Conservation (phyloP, 1,284 basidiomycete genomes). For the Peniophora sp. region DNA sequence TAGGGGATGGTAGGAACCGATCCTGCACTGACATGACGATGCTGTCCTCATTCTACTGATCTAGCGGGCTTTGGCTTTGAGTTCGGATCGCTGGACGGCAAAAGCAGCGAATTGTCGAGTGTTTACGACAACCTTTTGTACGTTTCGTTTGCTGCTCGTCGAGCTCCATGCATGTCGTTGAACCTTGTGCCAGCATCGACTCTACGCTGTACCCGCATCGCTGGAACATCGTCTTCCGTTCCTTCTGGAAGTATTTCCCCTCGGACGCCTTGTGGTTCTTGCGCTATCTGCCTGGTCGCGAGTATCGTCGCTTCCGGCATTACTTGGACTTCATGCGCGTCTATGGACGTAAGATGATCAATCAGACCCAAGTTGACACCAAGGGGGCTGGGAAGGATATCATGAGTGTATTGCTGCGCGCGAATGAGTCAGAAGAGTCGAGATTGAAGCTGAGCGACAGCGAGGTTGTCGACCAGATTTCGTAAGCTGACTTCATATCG, state of each 20-base stretch:
- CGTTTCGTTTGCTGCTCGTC: slow-evolving; percentile 1
- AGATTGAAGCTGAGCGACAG: slow-evolving; percentile 14
- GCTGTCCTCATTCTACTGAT: background rate
- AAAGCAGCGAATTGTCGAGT: slow-evolving; percentile 7
- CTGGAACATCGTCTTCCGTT: slow-evolving; percentile 14
- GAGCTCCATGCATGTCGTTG: background rate
- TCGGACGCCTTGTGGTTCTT: slow-evolving; percentile 12
- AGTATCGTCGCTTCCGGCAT: slow-evolving; percentile 17
- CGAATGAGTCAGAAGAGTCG: slow-evolving; percentile 16
- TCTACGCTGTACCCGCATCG: slow-evolving; percentile 13
- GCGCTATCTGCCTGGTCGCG: slow-evolving; percentile 17
- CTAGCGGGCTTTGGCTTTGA: slow-evolving; percentile 22
- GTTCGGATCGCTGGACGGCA: slow-evolving; percentile 19
- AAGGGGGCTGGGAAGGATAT: slow-evolving; percentile 16
- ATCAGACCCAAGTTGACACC: slow-evolving; percentile 8
- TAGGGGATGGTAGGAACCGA: slow-evolving; percentile 18
- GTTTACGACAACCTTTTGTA: slow-evolving; percentile 15
- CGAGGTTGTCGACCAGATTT: slow-evolving; percentile 22
- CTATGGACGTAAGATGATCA: slow-evolving; percentile 14
- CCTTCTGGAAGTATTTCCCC: slow-evolving; percentile 20
- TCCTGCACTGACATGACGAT: background rate
- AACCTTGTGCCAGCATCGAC: slow-evolving; percentile 10
- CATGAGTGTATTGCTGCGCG: slow-evolving; percentile 21
- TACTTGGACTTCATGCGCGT: slow-evolving; percentile 14
- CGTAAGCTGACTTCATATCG: slow-evolving; percentile 8